Percentiles rank a stretch among this genome's conserved stretches.
These are phyloP conservation scores for Barnettozyma sucrosica DNA, from an alignment of 805 yeast species.

Conservation along the genomic window DNA sequence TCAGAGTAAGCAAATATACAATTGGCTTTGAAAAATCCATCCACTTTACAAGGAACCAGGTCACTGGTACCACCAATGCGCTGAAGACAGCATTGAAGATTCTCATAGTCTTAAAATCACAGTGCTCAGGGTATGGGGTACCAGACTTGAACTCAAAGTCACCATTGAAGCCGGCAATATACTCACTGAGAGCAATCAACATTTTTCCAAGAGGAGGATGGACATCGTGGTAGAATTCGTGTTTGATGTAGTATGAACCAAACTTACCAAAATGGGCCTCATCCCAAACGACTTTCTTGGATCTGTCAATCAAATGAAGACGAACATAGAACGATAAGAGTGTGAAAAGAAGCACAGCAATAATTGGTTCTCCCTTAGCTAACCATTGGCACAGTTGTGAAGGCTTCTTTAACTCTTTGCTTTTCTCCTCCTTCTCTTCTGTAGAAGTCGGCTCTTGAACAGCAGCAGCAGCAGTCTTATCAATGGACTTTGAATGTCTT, in stretches of 20 bases:
- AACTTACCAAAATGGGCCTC: conserved; percentile 88
- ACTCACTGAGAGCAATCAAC: conserved; percentile 74
- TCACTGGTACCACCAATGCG: conserved; percentile 60
- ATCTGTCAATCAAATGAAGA: conserved; percentile 50
- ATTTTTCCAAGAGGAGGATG: conserved; percentile 86
- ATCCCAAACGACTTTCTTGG: conserved; percentile 73
- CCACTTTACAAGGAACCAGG: conserved; percentile 62
- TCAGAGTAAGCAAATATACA: conserved; percentile 53
- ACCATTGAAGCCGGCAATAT: conserved; percentile 77
- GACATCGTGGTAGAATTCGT: conserved; percentile 79
- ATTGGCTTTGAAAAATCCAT: conserved; percentile 47
- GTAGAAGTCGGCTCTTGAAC: background rate
- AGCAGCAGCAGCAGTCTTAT: background rate
- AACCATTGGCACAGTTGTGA: background rate
- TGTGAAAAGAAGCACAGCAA: conserved; percentile 42
- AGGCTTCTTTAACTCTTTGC: background rate
- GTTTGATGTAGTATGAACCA: conserved; percentile 73
- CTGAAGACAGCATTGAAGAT: conserved; percentile 65
- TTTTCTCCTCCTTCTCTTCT: background rate
- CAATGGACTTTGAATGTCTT: background rate
- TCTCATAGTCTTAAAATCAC: conserved; percentile 63
- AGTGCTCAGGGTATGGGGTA: conserved; percentile 50
- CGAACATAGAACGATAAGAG: conserved; percentile 47
- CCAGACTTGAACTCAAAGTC: conserved; percentile 73
- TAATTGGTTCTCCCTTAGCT: conserved; percentile 12